Evolutionary conservation across 1,284 basidiomycete genomes (phyloP), one percentile per base, ranked within the genome.

Genomic region (Xerocomus nothofagi): DNA sequence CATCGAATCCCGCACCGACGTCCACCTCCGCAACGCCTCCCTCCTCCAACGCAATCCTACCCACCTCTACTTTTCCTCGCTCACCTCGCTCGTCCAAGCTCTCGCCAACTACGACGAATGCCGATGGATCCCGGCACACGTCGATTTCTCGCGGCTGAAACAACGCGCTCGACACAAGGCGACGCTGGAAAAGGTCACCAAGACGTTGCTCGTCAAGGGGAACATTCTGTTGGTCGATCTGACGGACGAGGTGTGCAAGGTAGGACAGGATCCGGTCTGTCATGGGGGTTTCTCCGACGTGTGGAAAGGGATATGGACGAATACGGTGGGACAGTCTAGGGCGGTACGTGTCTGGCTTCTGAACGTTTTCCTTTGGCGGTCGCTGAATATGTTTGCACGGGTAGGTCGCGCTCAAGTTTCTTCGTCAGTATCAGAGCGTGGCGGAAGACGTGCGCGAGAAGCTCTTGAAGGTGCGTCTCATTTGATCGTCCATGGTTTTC

Each of bases 261-360:
- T 68, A 9, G 72, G 72, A 2, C 53, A 60, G n/a, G 47, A 65
- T 42, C 63, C 81, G 0, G 71, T 79, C 20, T 75, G 67, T 12
- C 71, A 74, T 61, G 80, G 80, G 0, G 73, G 76, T 9, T 82
- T 82, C 53, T 75, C 79, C 30, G 81, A 82, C 57, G 77, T 82
- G 4, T 82, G 79, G 79, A 79, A 77, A 59, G 81, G 76, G 0
- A 55, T 63, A 9, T 81, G 79, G 80, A 71, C 68, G 44, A 75
- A 80, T 50, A 65, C 70, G 36, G 68, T 75, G 48, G 68, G 68
- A 23, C 63, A 71, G 33, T 67, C 69, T 15, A 63, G 64, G 53
- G 58, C 60, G 56, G 77, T 78, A 59, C 47, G 50, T 64, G 1
- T 12, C 14, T 6, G 37, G 15, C 18, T 20, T 10, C 12, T 29